Base-by-base conservation (phyloP, 176 grass and related monocot genomes). In the Thalia dealbata region DNA sequence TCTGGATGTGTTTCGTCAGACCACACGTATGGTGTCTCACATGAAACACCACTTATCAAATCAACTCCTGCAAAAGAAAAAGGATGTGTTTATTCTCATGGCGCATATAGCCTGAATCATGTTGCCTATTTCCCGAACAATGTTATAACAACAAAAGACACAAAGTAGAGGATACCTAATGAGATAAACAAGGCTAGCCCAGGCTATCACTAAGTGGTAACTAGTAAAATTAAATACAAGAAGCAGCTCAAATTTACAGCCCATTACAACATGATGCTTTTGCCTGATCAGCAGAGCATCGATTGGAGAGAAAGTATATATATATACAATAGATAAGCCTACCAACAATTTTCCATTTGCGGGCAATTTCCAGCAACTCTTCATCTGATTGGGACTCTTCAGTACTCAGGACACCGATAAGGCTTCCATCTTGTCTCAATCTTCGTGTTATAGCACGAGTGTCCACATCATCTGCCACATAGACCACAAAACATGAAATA, bases 321-420 rank as follows among this genome's bases (percentile, higher is more conserved):
- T 54, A 30, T 29, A 30, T 72, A 54, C 19, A 29, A 14, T 50
- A 13, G n/a, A 52, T 52, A 21, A 52, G 19, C 70, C 27, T 91
- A 99, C 95, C 90, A 79, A 99, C 73, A 81, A 99, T 99, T 88
- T 93, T 99, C 90, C 87, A 99, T 50, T 73, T 93, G 68, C 71
- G 66, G 3, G 90, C 85, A 81, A 93, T 91, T 83, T 93, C 76
- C 64, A 99, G 58, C 44, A 99, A 71, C 24, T 88, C 90, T 32
- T 80, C 64, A 18, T 99, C 88, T 58, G 86, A 88, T 14, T 21
- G 73, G 71, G 95, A 88, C 64, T 93, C 87, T 70, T 88, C 81
- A 29, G 87, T 99, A 76, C 90, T 99, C 74, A 99, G 72, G 51
- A 93, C 95, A 78, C 95, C 95, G 72, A 99, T 91, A 68, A 99